Evolutionary conservation across 495 filamentous ascomycete genomes (phyloP).

Genomic region (Hyaloscypha variabilis): DNA sequence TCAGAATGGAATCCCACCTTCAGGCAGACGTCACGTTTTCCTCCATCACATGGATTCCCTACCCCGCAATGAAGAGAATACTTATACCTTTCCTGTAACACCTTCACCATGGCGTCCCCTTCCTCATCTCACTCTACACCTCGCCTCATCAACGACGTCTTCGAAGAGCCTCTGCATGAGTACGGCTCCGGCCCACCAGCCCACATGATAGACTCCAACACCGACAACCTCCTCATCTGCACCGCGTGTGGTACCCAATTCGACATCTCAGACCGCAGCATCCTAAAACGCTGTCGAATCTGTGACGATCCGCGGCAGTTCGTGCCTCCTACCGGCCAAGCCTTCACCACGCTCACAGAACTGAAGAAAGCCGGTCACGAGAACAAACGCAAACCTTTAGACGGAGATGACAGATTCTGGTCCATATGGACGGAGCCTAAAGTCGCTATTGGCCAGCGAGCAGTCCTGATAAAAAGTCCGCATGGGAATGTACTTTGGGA

Average conservation of each 20-base stretch:
- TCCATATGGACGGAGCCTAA: constrained; percentile 62
- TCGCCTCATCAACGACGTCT: not conserved
- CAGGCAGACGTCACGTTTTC: not conserved
- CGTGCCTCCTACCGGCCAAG: constrained; percentile 59
- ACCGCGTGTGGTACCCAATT: constrained; percentile 73
- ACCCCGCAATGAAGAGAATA: not conserved
- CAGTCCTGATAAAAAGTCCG: constrained; percentile 62
- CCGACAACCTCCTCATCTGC: constrained; percentile 60
- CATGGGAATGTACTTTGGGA: constrained; percentile 76
- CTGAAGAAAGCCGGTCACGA: constrained; percentile 18
- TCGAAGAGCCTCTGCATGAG: constrained; percentile 19
- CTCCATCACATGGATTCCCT: not conserved
- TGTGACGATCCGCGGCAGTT: constrained; percentile 80
- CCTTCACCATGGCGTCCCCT: not conserved
- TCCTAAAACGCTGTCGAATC: constrained; percentile 63
- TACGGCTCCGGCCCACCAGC: constrained; percentile 11
- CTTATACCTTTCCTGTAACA: not conserved
- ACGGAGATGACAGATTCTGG: constrained; percentile 45
- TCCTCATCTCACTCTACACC: not conserved
- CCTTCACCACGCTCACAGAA: constrained; percentile 53
- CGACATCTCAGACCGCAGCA: constrained; percentile 44
- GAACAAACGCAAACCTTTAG: constrained; percentile 29
- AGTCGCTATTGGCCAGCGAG: constrained; percentile 73
- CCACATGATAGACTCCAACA: constrained; percentile 14
- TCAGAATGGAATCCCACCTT: not conserved